Evolutionary conservation across 306 rosid species (phyloP), one percentile per base, ranked within the genome.

Genomic region (Dalbergia cultrata): DNA sequence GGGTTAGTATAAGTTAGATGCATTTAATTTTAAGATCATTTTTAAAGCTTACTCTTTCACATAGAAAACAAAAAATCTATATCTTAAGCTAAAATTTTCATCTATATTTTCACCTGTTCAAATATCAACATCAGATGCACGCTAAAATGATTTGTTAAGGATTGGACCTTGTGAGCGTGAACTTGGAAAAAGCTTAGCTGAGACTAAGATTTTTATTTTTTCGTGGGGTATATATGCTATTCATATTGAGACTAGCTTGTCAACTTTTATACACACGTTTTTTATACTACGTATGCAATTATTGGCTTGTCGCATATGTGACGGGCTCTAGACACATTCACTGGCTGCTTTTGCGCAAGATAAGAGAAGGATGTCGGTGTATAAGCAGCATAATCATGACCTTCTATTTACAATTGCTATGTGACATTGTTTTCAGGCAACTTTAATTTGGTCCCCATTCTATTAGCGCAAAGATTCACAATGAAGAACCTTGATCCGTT

Each of bases 341-440:
- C 7, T 67, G 67, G 67, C 74, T 54, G 39, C 8, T 54, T 14
- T 5, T 57, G 68, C 22, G 81, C n/a, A n/a, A 76, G 50, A 64
- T 31, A 18, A 45, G 19, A 1, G 12, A 43, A 74, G 60, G 7
- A 54, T 17, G 60, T 17, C 3, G 9, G 21, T 19, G 45, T 44
- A n/a, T 4, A 61, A 61, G 61, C 65, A 75, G 35, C 70, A 22
- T 75, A 31, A 75, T 61, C 61, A 75, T 75, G 31, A 75, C 60
- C 4, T 64, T 76, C 45, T 45, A 9, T 41, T 26, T 49, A 52
- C 1, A 49, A 22, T 34, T 19, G 50, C 62, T 62, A 31, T 31
- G 79, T 75, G 39, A 76, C 63, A 52, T 65, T 76, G 66, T 64
- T 53, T 76, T 64, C 73, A 65, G 52, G 37, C 41, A 76, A 76